Percentiles rank a stretch among this genome's conserved stretches.
phyloP scores from a whole-genome alignment of 306 rosid species.

The Begonia peltatifolia region DNA sequence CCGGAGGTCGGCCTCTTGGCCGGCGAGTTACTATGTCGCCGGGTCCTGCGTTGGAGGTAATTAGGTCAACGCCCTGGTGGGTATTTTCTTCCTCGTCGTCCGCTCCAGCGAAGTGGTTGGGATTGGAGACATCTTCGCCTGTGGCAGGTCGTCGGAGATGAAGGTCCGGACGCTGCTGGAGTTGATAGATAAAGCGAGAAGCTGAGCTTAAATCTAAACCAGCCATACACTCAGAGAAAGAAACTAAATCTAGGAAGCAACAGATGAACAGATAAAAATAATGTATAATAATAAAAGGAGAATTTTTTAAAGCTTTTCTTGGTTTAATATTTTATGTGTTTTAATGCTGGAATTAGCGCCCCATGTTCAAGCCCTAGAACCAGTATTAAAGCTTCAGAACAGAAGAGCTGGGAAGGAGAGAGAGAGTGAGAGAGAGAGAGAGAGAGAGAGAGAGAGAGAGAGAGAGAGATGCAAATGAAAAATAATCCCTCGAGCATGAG shows the following conservation, averaged over 20 bases:
- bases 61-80: constrained; percentile 37
- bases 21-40: constrained; percentile 48
- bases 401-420: constrained; percentile 3
- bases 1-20: constrained; percentile 70
- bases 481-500: constrained; percentile 4
- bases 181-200: constrained; percentile 73
- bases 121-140: constrained; percentile 17
- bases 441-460: not conserved
- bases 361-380: constrained; percentile 22
- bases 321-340: constrained; percentile 11
- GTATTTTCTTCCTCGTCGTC: constrained; percentile 15
- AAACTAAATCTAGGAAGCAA: constrained; percentile 24
- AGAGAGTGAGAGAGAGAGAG: not conserved
- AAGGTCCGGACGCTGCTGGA: constrained; percentile 57
- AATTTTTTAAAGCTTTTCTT: constrained; percentile 5
- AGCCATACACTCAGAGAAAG: constrained; percentile 43
- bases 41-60: constrained; percentile 26
- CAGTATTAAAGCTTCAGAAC: constrained; percentile 21
- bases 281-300: constrained; percentile 13
- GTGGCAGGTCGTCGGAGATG: constrained; percentile 32
- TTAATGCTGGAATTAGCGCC: constrained; percentile 8
- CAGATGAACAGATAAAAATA: constrained; percentile 19
- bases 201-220: constrained; percentile 94
- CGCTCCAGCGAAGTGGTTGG: constrained; percentile 18
- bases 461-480: constrained; percentile 2